These are phyloP conservation scores for Diaporthe vexans DNA, from an alignment of 2,329 filamentous ascomycete genomes.

Conservation along the genomic window DNA sequence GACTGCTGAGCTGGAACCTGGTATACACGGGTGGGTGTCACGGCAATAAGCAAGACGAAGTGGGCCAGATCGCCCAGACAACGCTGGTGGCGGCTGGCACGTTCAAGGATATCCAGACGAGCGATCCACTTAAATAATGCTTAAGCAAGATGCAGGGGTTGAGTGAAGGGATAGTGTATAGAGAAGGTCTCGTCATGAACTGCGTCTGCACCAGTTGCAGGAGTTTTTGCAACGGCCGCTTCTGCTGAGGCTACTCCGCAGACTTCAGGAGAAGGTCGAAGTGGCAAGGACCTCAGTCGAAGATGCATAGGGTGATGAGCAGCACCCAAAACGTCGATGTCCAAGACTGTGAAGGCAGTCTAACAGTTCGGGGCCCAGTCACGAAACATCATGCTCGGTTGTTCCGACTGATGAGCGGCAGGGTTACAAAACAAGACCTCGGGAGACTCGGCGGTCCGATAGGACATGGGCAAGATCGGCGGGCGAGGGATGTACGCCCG, in stretches of 20 bases:
- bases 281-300: neutral
- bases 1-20: conserved; percentile 2
- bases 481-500: conserved; percentile 15
- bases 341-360: neutral
- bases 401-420: conserved; percentile 19
- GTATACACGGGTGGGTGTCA: neutral
- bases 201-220: neutral
- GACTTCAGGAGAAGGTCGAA: neutral
- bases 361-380: neutral
- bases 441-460: conserved; percentile 28
- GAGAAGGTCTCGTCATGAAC: neutral
- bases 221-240: neutral
- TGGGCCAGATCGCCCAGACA: conserved; percentile 23
- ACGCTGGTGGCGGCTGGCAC: neutral
- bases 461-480: conserved; percentile 14
- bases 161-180: neutral
- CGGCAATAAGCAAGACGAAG: conserved; percentile 4
- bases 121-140: conserved; percentile 13
- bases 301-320: neutral
- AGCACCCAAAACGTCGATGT: neutral
- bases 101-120: neutral
- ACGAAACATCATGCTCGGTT: conserved; percentile 8
- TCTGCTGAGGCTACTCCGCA: neutral
- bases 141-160: conserved; percentile 15
- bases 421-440: conserved; percentile 21